Percentiles rank a stretch among this genome's conserved stretches.
These are phyloP conservation scores for Pyrrhoderma lamaoense DNA, from an alignment of 1,284 basidiomycete species.

Conservation along the genomic window DNA sequence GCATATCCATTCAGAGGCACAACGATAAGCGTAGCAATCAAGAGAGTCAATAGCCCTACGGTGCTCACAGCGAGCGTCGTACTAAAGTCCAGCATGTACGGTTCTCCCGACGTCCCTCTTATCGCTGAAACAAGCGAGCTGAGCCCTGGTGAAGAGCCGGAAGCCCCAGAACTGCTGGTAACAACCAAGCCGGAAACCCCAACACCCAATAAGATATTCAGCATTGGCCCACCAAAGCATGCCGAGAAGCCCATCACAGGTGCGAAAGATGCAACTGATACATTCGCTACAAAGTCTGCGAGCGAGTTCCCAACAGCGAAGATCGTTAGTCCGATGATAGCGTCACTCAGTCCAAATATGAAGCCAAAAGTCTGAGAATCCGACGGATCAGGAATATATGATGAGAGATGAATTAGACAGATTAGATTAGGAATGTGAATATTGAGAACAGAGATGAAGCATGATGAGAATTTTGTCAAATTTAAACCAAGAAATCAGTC, in stretches of 20 bases:
- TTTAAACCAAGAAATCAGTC: too few relatives aligned
- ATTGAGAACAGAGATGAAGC: slow-evolving; percentile 42
- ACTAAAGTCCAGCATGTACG: slow-evolving; percentile 71
- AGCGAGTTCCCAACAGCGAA: slow-evolving; percentile 96
- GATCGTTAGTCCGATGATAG: slow-evolving; percentile 92
- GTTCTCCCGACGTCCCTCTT: slow-evolving; percentile 27
- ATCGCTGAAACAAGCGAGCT: too few relatives aligned
- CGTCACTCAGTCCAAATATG: slow-evolving; percentile 93
- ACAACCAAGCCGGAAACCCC: slow-evolving; percentile 76
- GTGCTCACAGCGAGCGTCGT: slow-evolving; percentile 80
- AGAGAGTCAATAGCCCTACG: slow-evolving; percentile 67
- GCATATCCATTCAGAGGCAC: slow-evolving; percentile 83
- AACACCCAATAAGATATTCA: slow-evolving; percentile 90
- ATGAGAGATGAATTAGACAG: neutral
- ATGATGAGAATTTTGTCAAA: slow-evolving; percentile 26
- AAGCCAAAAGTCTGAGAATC: slow-evolving; percentile 76
- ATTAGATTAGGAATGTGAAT: neutral
- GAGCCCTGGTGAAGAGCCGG: too few relatives aligned
- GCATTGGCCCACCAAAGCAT: slow-evolving; percentile 93
- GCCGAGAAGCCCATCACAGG: slow-evolving; percentile 90
- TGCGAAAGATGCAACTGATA: slow-evolving; percentile 83
- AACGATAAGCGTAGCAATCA: slow-evolving; percentile 72
- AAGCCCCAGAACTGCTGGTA: slow-evolving; percentile 47
- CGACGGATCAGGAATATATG: slow-evolving; percentile 33
- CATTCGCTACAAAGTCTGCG: slow-evolving; percentile 95